Conservation (phyloP, 116 monocot genomes). For the Papilionanthe hybrid region DNA sequence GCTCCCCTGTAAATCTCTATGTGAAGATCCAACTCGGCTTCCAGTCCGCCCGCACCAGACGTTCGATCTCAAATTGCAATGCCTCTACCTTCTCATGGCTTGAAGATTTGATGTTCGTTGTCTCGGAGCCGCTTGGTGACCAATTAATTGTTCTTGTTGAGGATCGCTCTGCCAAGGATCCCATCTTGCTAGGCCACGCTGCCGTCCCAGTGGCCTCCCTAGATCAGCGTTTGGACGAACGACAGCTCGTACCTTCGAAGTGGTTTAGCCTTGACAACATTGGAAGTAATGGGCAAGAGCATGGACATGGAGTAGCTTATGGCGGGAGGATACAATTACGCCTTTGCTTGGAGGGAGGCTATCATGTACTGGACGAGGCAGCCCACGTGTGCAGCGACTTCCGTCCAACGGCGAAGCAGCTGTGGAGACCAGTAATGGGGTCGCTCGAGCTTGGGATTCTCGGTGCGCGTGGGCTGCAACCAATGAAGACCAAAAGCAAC, state of each 20-base stretch:
- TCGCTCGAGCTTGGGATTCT: conserved; percentile 81
- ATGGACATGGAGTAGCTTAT: conserved; percentile 20
- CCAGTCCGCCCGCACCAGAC: conserved; percentile 67
- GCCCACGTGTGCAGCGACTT: conserved; percentile 91
- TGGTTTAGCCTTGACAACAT: conserved; percentile 73
- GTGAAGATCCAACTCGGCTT: conserved; percentile 83
- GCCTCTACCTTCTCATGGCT: conserved; percentile 59
- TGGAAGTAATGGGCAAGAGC: not conserved
- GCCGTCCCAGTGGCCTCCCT: conserved; percentile 32
- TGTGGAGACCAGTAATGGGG: conserved; percentile 81
- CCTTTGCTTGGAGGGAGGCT: conserved; percentile 83
- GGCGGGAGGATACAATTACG: conserved; percentile 65
- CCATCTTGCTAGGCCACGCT: conserved; percentile 48
- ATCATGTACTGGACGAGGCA: conserved; percentile 96
- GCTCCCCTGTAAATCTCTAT: conserved; percentile 42
- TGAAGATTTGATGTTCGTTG: conserved; percentile 86
- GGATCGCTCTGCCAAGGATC: conserved; percentile 73
- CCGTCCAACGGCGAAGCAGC: conserved; percentile 81
- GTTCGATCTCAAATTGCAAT: conserved; percentile 40
- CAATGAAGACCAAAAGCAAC: conserved; percentile 87
- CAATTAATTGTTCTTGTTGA: conserved; percentile 62
- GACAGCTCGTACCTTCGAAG: conserved; percentile 50
- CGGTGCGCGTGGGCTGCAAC: conserved; percentile 66
- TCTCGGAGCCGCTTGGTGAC: conserved; percentile 68
- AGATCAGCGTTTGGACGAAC: conserved; percentile 82